A percentile compares a stretch with the other conserved stretches of the same genome.
These are phyloP conservation scores for Aspergillus ruber DNA, from an alignment of 2,329 filamentous ascomycete species.

Conservation along the genomic window DNA sequence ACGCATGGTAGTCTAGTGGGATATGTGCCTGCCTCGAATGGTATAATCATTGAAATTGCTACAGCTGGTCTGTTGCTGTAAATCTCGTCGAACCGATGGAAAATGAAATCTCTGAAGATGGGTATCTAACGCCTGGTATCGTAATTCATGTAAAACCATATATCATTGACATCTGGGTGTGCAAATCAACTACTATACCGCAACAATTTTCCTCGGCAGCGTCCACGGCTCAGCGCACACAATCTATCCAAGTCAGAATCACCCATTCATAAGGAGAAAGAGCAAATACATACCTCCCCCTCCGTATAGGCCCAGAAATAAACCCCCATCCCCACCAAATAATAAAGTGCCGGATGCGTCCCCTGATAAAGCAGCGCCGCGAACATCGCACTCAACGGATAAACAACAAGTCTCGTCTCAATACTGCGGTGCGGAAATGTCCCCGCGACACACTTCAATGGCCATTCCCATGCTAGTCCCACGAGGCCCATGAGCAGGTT, in stretches of 20 bases:
- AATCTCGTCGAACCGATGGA: too few species aligned
- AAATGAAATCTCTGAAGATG: too few species aligned
- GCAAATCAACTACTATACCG: constrained; percentile 19
- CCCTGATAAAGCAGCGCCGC: constrained; percentile 81
- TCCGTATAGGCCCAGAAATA: constrained; percentile 98
- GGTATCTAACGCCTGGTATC: background rate
- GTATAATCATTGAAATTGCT: too few species aligned
- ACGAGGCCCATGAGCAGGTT: constrained; percentile 77
- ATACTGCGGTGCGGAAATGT: constrained; percentile 75
- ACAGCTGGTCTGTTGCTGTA: too few species aligned
- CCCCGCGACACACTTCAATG: constrained; percentile 69
- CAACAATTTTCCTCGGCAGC: constrained; percentile 46
- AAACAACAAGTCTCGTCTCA: constrained; percentile 72
- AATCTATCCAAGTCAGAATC: constrained; percentile 46
- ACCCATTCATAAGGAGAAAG: too few species aligned
- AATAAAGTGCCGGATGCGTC: constrained; percentile 88
- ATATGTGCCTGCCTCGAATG: too few species aligned
- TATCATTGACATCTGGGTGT: background rate
- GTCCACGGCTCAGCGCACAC: constrained; percentile 66
- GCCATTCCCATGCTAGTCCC: constrained; percentile 86
- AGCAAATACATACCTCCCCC: constrained; percentile 76
- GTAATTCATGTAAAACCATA: background rate
- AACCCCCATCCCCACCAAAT: constrained; percentile 72
- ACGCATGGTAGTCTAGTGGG: too few species aligned
- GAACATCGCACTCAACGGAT: constrained; percentile 70